A percentile compares a stretch with the other conserved stretches of the same genome.
Evolutionary conservation across 306 rosid genomes (phyloP).

Genomic region (Cucurbita pepo): DNA sequence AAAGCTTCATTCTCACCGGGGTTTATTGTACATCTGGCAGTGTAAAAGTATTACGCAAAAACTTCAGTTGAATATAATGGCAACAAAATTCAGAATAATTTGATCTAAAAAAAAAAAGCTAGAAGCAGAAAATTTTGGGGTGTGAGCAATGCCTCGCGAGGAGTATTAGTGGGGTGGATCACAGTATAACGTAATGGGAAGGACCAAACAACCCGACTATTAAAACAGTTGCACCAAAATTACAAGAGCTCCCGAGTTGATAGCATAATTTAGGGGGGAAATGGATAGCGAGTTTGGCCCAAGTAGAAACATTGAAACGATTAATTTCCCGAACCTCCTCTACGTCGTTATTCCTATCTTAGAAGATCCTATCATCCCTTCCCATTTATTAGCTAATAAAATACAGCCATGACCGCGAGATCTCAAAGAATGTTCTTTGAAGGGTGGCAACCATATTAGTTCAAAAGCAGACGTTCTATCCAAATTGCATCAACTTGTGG

Average conservation of each 20-base stretch:
- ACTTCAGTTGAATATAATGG: background rate
- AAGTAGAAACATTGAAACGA: background rate
- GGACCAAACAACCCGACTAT: background rate
- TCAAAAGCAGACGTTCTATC: background rate
- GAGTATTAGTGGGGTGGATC: background rate
- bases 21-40: conserved; percentile 70
- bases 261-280: background rate
- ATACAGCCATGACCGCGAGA: background rate
- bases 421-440: background rate
- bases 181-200: background rate
- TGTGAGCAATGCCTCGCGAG: background rate
- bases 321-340: background rate
- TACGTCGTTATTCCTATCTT: background rate
- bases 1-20: conserved; percentile 98
- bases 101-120: background rate
- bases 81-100: background rate
- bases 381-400: background rate
- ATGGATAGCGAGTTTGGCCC: background rate
- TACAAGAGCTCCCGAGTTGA: background rate
- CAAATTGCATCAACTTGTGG: background rate
- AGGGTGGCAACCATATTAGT: background rate
- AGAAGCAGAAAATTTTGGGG: background rate
- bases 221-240: background rate
- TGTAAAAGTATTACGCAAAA: background rate
- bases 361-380: background rate